Evolutionary conservation across 179 eudicot species (phyloP).

Genomic region (Nepenthes alata): DNA sequence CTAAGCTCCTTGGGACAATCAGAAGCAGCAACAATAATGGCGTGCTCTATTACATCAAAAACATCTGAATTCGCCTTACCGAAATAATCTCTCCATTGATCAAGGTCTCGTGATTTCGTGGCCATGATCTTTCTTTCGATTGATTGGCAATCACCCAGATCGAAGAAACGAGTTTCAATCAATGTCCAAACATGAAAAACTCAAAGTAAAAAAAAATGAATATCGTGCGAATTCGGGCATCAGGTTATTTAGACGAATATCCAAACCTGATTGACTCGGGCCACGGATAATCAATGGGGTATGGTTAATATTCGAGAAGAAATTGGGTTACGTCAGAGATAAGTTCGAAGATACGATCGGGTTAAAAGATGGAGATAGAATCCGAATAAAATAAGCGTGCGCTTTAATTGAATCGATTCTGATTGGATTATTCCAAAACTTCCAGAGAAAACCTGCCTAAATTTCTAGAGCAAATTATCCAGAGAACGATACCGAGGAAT

Average conservation of each 20-base stretch:
- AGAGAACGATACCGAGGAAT: too few relatives aligned
- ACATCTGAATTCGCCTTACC: constrained; percentile 46
- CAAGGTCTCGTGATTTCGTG: constrained; percentile 11
- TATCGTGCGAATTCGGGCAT: not conserved
- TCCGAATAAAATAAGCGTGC: too few relatives aligned
- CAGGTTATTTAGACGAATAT: not conserved
- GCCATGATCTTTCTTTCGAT: constrained; percentile 13
- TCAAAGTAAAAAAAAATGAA: constrained; percentile 17
- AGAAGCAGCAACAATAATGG: constrained; percentile 65
- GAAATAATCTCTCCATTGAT: constrained; percentile 64
- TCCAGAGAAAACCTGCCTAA: too few relatives aligned
- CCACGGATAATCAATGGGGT: not conserved
- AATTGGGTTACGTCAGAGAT: constrained; percentile 4
- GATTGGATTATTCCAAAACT: too few relatives aligned
- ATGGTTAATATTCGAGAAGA: not conserved
- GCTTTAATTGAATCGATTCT: too few relatives aligned
- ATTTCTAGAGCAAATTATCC: too few relatives aligned
- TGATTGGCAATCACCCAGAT: constrained; percentile 12
- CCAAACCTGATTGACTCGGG: not conserved
- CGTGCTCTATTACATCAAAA: constrained; percentile 63
- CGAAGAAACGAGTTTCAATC: constrained; percentile 6
- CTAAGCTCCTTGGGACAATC: constrained; percentile 71
- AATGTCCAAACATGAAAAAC: constrained; percentile 21
- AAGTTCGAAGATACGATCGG: constrained; percentile 7
- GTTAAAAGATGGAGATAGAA: not conserved